A percentile compares a stretch with the other conserved stretches of the same genome.
Conservation (phyloP, 345 rosid genomes). For the Moricandia arvensis region DNA sequence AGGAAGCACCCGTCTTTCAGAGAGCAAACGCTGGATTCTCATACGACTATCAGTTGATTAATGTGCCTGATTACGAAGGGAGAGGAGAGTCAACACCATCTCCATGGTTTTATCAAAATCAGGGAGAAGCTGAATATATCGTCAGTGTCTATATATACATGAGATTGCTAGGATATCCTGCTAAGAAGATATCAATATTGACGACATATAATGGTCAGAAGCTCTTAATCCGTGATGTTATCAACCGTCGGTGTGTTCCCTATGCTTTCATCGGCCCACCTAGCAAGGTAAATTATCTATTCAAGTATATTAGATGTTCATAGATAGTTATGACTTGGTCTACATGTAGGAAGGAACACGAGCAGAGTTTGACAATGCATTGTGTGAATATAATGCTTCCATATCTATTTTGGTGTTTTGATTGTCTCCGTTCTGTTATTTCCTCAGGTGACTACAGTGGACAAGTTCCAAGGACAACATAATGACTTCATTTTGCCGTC, state of each 20-base stretch:
- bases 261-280: conserved; percentile 89
- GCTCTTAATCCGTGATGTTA: conserved; percentile 96
- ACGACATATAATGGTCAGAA: conserved; percentile 98
- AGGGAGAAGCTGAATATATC: conserved; percentile 94
- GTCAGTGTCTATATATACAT: conserved; percentile 97
- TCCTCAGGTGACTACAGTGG: conserved; percentile 87
- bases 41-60: conserved; percentile 85
- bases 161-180: conserved; percentile 95
- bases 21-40: conserved; percentile 94
- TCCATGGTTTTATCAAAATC: conserved; percentile 98
- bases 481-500: conserved; percentile 91
- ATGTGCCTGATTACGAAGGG: conserved; percentile 88
- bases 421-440: neutral
- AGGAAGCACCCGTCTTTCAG: conserved; percentile 61
- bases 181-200: conserved; percentile 90
- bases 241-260: conserved; percentile 85
- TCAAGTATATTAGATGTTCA: conserved; percentile 1
- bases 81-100: conserved; percentile 95
- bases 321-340: neutral
- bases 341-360: too few relatives aligned
- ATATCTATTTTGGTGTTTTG: neutral
- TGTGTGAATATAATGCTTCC: too few relatives aligned
- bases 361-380: too few relatives aligned
- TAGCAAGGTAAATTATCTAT: conserved; percentile 63
- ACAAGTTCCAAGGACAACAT: conserved; percentile 99